phyloP scores from a whole-genome alignment of 257 asterid genomes.

The Anisodus acutangulus region DNA sequence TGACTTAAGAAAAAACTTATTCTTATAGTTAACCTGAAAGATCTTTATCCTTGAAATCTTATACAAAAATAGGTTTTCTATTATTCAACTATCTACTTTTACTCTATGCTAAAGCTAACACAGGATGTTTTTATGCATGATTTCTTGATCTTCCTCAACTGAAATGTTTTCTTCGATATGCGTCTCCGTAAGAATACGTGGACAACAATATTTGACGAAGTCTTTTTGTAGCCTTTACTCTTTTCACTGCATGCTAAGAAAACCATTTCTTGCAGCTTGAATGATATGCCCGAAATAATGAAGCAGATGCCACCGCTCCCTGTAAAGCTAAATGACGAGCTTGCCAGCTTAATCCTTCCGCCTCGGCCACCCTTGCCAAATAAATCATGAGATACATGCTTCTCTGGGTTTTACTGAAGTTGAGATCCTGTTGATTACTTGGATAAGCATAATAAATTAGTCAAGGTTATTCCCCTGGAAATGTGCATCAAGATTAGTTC shows the following conservation, averaged over 20 bases:
- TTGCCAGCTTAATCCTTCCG: slow-evolving; percentile 70
- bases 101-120: background rate
- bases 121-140: background rate
- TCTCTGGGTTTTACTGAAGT: slow-evolving; percentile 28
- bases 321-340: slow-evolving; percentile 79
- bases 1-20: background rate
- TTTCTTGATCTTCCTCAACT: background rate
- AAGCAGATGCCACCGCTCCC: slow-evolving; percentile 92
- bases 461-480: slow-evolving; percentile 29
- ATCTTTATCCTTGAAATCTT: background rate
- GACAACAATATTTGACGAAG: background rate
- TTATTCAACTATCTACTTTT: background rate
- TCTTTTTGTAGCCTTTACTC: background rate
- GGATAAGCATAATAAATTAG: slow-evolving; percentile 45
- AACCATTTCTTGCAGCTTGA: slow-evolving; percentile 53
- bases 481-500: slow-evolving; percentile 34
- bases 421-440: slow-evolving; percentile 22
- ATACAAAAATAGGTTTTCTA: background rate
- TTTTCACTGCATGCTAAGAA: slow-evolving; percentile 28
- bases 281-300: slow-evolving; percentile 76
- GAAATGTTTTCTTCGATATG: slow-evolving; percentile 7
- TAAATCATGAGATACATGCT: slow-evolving; percentile 47
- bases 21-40: background rate
- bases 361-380: slow-evolving; percentile 45
- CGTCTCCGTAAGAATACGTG: background rate